phyloP scores from a whole-genome alignment of 371 early-diverging fungal genomes.

The Saksenaea oblongispora region DNA sequence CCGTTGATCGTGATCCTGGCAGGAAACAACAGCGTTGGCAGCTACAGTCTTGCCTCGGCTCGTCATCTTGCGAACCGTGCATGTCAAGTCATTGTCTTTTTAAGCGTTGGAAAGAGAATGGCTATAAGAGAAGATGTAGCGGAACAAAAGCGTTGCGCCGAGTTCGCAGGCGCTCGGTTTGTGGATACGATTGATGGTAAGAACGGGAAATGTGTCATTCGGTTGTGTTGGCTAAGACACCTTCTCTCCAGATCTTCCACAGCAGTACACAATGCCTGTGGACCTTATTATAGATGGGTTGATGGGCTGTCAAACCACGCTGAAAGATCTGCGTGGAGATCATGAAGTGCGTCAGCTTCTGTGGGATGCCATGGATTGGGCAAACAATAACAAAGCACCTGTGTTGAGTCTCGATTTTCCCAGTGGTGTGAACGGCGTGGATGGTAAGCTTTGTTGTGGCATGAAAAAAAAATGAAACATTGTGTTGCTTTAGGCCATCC shows the following conservation, averaged over 20 bases:
- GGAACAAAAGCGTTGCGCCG: slow-evolving; percentile 30
- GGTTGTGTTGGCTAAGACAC: not conserved
- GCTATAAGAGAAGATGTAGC: slow-evolving; percentile 10
- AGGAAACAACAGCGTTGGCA: slow-evolving; percentile 77
- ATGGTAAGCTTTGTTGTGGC: slow-evolving; percentile 33
- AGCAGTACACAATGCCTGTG: slow-evolving; percentile 60
- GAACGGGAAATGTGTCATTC: no score
- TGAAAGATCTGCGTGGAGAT: slow-evolving; percentile 55
- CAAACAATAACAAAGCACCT: slow-evolving; percentile 71
- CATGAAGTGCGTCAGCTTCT: slow-evolving; percentile 47
- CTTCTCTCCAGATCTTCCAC: slow-evolving; percentile 41
- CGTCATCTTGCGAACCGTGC: slow-evolving; percentile 82
- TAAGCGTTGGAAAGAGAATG: slow-evolving; percentile 50
- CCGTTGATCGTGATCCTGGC: slow-evolving; percentile 73
- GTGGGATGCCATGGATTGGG: slow-evolving; percentile 74
- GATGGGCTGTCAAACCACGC: slow-evolving; percentile 60
- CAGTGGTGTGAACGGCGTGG: slow-evolving; percentile 64
- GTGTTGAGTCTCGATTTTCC: slow-evolving; percentile 76
- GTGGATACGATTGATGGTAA: slow-evolving; percentile 36
- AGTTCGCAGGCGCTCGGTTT: slow-evolving; percentile 32
- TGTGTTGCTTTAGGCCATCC: slow-evolving; percentile 20
- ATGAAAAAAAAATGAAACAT: not conserved
- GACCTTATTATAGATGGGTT: slow-evolving; percentile 82
- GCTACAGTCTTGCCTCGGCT: slow-evolving; percentile 73
- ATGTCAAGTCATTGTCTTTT: slow-evolving; percentile 64